Evolutionary conservation across 2,329 filamentous ascomycete genomes (phyloP).

Genomic region (Sporothrix brunneoviolacea): DNA sequence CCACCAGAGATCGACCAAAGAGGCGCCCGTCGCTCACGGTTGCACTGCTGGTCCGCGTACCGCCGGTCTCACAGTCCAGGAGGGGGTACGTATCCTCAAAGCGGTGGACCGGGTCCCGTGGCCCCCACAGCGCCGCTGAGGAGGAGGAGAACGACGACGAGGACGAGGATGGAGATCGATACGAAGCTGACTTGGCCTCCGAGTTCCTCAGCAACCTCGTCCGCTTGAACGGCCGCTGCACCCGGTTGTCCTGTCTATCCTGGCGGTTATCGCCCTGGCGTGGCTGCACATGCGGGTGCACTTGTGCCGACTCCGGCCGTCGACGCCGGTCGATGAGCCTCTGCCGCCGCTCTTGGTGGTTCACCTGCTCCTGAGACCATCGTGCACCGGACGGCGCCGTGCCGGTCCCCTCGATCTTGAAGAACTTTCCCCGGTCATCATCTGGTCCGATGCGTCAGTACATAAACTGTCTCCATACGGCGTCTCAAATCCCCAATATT

Average conservation of each 20-base stretch:
- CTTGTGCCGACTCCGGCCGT: not conserved
- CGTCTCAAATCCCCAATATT: not conserved
- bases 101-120: not conserved
- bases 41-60: not conserved
- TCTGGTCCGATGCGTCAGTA: constrained; percentile 31
- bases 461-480: too few relatives aligned
- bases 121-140: too few relatives aligned
- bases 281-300: not conserved
- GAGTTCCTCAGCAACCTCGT: too few relatives aligned
- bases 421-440: constrained; percentile 54
- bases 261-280: too few relatives aligned
- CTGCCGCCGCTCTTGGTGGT: not conserved
- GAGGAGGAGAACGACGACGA: too few relatives aligned
- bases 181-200: too few relatives aligned
- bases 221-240: too few relatives aligned
- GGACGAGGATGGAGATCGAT: too few relatives aligned
- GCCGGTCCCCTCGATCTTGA: constrained; percentile 53
- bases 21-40: not conserved
- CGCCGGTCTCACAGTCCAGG: constrained; percentile 1
- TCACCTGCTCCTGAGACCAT: constrained; percentile 52
- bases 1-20: not conserved
- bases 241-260: too few relatives aligned
- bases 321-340: not conserved
- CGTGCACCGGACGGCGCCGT: constrained; percentile 40
- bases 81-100: not conserved